Percentiles rank a stretch among this genome's conserved stretches.
phyloP scores from a whole-genome alignment of 805 yeast genomes.

The Danielozyma ontarioensis region DNA sequence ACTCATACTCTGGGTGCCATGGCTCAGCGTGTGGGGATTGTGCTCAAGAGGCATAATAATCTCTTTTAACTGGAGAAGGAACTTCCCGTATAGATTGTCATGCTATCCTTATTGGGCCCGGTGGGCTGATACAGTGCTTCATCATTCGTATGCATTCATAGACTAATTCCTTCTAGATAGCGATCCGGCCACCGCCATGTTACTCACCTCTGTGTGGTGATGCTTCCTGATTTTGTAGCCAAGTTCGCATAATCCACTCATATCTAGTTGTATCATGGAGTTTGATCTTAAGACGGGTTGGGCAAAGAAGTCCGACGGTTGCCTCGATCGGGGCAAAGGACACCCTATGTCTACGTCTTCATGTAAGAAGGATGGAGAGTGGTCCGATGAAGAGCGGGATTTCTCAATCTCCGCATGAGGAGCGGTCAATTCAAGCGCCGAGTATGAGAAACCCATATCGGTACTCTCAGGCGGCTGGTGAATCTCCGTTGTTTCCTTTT shows the following conservation, averaged over 20 bases:
- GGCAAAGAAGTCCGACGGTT: background rate
- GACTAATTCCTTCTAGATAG: slow-evolving; percentile 12
- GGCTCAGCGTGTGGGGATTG: slow-evolving; percentile 1
- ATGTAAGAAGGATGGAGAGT: no score
- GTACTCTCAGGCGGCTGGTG: background rate
- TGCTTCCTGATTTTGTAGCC: slow-evolving; percentile 40
- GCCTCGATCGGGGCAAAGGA: background rate
- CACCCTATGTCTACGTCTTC: no score
- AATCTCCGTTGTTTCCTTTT: background rate
- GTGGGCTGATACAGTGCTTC: no score
- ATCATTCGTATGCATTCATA: background rate
- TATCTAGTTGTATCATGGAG: slow-evolving; percentile 15
- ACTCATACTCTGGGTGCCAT: background rate
- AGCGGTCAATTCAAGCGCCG: no score
- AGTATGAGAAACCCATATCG: no score
- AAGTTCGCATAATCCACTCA: slow-evolving; percentile 33
- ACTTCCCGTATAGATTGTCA: no score
- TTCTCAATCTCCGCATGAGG: no score
- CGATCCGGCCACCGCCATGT: slow-evolving; percentile 24
- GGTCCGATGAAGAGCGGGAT: no score
- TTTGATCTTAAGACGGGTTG: slow-evolving; percentile 1
- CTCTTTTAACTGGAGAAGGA: no score
- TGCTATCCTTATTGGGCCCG: no score
- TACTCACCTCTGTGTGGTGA: slow-evolving; percentile 36
- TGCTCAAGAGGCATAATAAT: no score